Evolutionary conservation across 2,329 filamentous ascomycete species (phyloP), one percentile per base, ranked within the genome.

Genomic region (Exutisphaerella laricina): DNA sequence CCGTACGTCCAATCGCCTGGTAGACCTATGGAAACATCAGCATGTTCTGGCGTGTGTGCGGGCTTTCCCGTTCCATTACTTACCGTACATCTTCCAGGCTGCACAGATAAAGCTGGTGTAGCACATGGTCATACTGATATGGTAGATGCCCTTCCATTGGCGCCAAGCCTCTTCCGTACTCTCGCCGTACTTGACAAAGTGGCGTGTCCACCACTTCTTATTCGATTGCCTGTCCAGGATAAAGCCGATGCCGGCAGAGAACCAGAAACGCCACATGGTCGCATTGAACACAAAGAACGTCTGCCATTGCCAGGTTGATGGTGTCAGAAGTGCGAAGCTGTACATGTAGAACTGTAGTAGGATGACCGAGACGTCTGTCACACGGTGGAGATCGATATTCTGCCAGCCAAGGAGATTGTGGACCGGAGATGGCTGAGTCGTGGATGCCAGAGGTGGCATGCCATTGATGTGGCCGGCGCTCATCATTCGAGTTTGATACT

Each of bases 181-280:
- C 64, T 97, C 92, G 49, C 92, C 92, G 59, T 84, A 96, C 65
- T 98, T 98, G 68, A 98, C 78, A 62, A 97, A 98, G 70, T 98
- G 92, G 18, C 92, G 81, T 12, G 90, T 97, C 88, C 92, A 97
- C 65, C 85, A 81, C 70, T 97, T 97, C 66, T 83, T 80, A 58
- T 84, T 83, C 14, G 90, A 96, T 66, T 98, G 92, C 42, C 79
- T 76, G 57, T 87, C 81, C 35, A 98, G 77, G 47, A 97, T 81
- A 56, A 86, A 76, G 32, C 90, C 92, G 18, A 98, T 78, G 17
- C 92, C 92, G 41, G 92, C 67, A 8, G 85, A 86, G 63, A 92
- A 96, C 90, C 92, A 97, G 10, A 95, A 63, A 33, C 92, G 83
- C 88, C 89, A 95, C 12, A 78, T 57, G 20, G 86, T 66, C 3